Evolutionary conservation across 2,329 filamentous ascomycete genomes (phyloP), one percentile per base, ranked within the genome.

Genomic region (Talaromyces sp.): DNA sequence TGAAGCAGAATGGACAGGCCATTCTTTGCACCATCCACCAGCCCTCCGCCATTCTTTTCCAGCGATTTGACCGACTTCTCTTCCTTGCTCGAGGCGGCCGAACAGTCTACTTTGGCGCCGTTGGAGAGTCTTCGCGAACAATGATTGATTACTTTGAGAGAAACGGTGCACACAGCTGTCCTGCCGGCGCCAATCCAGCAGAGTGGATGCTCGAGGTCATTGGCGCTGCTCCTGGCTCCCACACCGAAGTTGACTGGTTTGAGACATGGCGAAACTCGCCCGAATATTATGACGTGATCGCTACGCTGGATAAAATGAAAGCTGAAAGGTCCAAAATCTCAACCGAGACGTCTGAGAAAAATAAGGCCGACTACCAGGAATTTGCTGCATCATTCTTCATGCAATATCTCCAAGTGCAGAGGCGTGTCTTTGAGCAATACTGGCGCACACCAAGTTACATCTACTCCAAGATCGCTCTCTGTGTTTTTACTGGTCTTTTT

Each of bases 11-110:
- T 65, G 93, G 94, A 16, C 92, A 96, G 73, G 93, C 94, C 57
- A 91, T 97, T 76, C 87, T 97, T n/a, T 96, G 92, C 79, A 97
- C 94, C 0, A 97, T 97, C 64, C 94, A 98, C 75, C 94, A 98
- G 76, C 94, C 94, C n/a, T 96, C 91, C 14, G 92, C 93, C 36
- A 92, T 96, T 84, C 83, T 97, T 59, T 96, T 97, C 81, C 91
- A 96, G 74, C 89, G 91, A 62, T 97, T 89, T 59, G 87, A 89
- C 64, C 82, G 83, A 1, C 75, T 89, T 1, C 76, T 89, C 0
- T 87, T 90, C 73, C 79, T 90, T 3, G 85, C 86, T 8, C 82
- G 79, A 61, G 87, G 87, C 42, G 88, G 87, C 0, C 85, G 81
- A 69, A 89, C 86, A 0, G 86, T 89, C 0, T 90, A 90, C 68